Evolutionary conservation across 176 grass and related monocot species (phyloP), one percentile per base, ranked within the genome.

Genomic region (Secale cereale): DNA sequence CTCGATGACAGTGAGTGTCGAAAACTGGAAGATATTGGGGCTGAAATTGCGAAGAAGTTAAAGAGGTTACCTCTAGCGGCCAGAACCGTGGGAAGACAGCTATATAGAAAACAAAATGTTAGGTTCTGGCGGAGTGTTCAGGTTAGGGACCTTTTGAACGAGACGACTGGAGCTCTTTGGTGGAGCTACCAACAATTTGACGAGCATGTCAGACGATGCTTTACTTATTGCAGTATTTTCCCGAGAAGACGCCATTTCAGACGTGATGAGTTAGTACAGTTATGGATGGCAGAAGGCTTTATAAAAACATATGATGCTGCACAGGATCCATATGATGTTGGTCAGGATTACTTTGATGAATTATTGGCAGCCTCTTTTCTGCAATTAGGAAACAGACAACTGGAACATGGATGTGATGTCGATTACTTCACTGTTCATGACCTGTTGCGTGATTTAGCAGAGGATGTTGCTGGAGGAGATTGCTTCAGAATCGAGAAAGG

Each of bases 201-300:
- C 14, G 66, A 67, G 22, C 46, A 16, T 3, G 46, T 85, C 8
- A 82, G 59, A 32, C 64, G 17, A 20, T 91, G 85, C 63, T 91
- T 91, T 39, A 11, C 57, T 61, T 87, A 61, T 29, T 91, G 85
- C 48, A 85, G 76, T 39, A 36, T 88, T 0, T 91, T 85, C 48
- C 60, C 67, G 2, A 81, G 41, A 87, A 86, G 67, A 32, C 7
- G 69, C 4, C 0, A 0, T 16, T 77, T 90, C 22, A 0, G 7
- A 4, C 56, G 54, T 15, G 31, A 73, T 0, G 3, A 65, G 10
- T 79, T 91, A 60, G 27, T 91, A 32, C 27, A 77, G 27, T 28
- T 91, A 4, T 88, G 85, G 89, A 66, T 88, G 29, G 89, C 89
- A 7, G 70, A 82, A 80, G 81, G 29, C 0, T 85, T 91, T 27